These are phyloP conservation scores for Solanum paucissectum DNA, from an alignment of 257 asterid species.

Conservation along the genomic window DNA sequence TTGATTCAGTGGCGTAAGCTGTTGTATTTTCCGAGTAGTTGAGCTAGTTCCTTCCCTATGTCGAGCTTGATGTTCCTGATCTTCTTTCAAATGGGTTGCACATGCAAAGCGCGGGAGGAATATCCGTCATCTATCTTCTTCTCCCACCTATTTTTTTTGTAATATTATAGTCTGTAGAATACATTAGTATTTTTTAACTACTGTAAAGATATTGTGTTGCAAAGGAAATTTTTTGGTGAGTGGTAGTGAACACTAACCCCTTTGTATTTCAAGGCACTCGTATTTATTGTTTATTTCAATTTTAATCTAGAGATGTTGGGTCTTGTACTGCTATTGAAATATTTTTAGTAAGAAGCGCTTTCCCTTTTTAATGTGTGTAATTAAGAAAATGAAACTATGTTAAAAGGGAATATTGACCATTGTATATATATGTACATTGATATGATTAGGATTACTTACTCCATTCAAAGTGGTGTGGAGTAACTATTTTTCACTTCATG, in stretches of 20 bases:
- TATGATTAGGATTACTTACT: neutral
- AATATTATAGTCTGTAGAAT: neutral
- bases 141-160: neutral
- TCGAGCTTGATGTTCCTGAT: neutral
- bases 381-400: neutral
- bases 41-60: neutral
- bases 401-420: neutral
- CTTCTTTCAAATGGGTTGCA: neutral
- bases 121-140: neutral
- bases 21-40: neutral
- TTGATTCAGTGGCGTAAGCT: constrained; percentile 18
- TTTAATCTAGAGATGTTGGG: neutral
- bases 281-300: neutral
- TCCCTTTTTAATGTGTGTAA: neutral
- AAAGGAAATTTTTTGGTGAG: neutral
- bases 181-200: neutral
- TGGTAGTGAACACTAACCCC: neutral
- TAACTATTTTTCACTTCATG: neutral
- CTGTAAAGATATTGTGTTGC: neutral
- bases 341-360: neutral
- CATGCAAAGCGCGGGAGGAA: neutral
- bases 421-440: neutral
- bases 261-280: neutral
- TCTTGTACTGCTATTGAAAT: neutral
- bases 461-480: neutral